Percentiles rank a stretch among this genome's conserved stretches.
Conservation (phyloP, 805 yeast species). For the Naumovozyma baii region DNA sequence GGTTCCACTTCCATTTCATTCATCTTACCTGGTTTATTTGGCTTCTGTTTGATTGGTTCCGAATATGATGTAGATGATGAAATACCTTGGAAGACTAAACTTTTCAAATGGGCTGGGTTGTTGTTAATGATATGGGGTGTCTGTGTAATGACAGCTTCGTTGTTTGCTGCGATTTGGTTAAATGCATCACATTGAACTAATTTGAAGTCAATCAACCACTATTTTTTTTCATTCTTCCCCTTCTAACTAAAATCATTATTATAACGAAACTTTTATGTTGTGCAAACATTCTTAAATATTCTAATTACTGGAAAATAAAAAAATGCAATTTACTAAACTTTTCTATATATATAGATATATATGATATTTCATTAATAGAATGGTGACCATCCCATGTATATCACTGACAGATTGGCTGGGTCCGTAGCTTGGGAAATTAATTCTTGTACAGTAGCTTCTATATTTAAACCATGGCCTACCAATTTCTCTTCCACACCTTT, state of each 20-base stretch:
- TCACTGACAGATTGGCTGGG: conserved; percentile 54
- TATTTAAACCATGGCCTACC: conserved; percentile 54
- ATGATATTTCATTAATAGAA: conserved; percentile 36
- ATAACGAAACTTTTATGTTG: not conserved
- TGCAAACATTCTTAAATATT: not conserved
- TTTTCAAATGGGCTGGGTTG: conserved; percentile 32
- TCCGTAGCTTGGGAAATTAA: conserved; percentile 69
- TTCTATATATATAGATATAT: not conserved
- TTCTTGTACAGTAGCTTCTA: conserved; percentile 77
- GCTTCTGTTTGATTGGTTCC: conserved; percentile 33
- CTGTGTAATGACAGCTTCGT: conserved; percentile 42
- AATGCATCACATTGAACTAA: conserved; percentile 18
- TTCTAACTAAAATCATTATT: no score
- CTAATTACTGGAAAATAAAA: not conserved
- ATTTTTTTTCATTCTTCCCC: not conserved
- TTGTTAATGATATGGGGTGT: conserved; percentile 40
- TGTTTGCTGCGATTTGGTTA: conserved; percentile 30
- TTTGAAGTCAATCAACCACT: not conserved
- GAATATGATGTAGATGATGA: conserved; percentile 10
- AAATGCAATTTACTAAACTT: not conserved
- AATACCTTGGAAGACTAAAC: conserved; percentile 21
- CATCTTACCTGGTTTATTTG: conserved; percentile 70
- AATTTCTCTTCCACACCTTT: conserved; percentile 63
- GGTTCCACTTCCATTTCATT: conserved; percentile 75
- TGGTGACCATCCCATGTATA: conserved; percentile 82